A percentile compares a stretch with the other conserved stretches of the same genome.
Conservation (phyloP, 257 asterid species). For the Solanum pennellii region DNA sequence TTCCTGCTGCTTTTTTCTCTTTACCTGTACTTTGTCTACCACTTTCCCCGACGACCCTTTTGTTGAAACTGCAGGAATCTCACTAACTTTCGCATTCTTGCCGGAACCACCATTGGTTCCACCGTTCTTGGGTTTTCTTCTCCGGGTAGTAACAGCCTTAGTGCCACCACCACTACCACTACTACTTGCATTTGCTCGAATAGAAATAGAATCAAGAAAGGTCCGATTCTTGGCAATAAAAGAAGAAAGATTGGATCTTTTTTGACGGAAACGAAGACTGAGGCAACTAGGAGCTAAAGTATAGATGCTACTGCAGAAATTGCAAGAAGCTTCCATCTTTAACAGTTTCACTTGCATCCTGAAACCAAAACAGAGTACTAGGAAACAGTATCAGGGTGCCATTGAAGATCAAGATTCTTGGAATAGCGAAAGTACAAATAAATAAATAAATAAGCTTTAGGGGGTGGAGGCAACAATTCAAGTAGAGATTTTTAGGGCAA, state of each 20-base stretch:
- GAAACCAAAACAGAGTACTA: neutral
- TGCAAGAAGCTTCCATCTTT: neutral
- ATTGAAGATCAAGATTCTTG: neutral
- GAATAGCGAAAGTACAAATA: neutral
- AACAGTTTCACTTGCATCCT: neutral
- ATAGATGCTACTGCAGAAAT: neutral
- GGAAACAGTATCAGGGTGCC: neutral
- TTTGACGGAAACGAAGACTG: neutral
- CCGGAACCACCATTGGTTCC: neutral
- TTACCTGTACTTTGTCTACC: neutral
- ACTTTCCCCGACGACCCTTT: neutral
- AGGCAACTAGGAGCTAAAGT: neutral
- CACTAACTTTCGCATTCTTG: neutral
- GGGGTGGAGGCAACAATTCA: neutral
- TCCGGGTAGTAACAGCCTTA: conserved; percentile 13
- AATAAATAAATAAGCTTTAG: neutral
- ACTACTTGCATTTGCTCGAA: neutral
- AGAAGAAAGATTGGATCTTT: neutral
- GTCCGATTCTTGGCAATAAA: neutral
- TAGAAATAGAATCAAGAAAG: neutral
- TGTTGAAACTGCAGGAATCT: neutral
- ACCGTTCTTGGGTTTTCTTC: conserved; percentile 21
- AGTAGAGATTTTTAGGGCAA: neutral
- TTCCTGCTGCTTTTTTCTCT: neutral
- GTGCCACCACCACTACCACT: conserved; percentile 1